Base-by-base conservation (phyloP, 768 basidiomycete genomes). In the Astraeus odoratus region DNA sequence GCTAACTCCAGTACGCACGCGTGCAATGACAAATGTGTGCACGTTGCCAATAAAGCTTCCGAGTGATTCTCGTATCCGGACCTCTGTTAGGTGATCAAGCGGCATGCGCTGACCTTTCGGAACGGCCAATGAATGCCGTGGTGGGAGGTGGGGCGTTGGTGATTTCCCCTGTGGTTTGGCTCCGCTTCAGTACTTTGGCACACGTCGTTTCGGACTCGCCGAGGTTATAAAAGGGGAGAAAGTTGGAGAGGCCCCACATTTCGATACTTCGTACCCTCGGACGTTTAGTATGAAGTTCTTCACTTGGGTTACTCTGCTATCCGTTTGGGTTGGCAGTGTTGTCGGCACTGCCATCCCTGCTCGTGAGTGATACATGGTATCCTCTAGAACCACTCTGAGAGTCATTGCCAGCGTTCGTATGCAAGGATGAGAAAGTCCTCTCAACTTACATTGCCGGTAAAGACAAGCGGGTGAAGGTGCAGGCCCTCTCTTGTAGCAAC, bases 401-500 rank as follows among this genome's bases (percentile, higher is more conserved):
- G 18, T 27, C 19, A 26, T 19, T 29, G 12, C 35, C 22, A 48
- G 47, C 27, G 2, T 46, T 45, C 44, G 34, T 30, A 7, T 50
- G 42, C 30, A 25, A 42, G 29, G 35, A 50, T 36, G 34, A 43
- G 40, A 9, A 33, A 15, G 27, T 47, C 25, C 25, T 50, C 10
- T 39, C 33, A n/a, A 36, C 48, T 19, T 39, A 51, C 1, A 70
- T 57, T 52, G 72, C 74, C 43, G 73, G 73, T 23, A 53, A 65
- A 52, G 60, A 70, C 49, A 64, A 63, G 42, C 64, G 75, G 42
- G 75, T 76, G 36, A 67, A 67, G 47, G 55, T 71, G 15, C 61
- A 66, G 23, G 39, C 53, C 19, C 48, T 67, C 4, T 57, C 63
- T 18, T 76, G 74, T 50, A 26, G 39, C 8, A 49, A 50, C 34